Conservation (phyloP, 2,329 filamentous ascomycete genomes). For the Pseudonectria buxi region DNA sequence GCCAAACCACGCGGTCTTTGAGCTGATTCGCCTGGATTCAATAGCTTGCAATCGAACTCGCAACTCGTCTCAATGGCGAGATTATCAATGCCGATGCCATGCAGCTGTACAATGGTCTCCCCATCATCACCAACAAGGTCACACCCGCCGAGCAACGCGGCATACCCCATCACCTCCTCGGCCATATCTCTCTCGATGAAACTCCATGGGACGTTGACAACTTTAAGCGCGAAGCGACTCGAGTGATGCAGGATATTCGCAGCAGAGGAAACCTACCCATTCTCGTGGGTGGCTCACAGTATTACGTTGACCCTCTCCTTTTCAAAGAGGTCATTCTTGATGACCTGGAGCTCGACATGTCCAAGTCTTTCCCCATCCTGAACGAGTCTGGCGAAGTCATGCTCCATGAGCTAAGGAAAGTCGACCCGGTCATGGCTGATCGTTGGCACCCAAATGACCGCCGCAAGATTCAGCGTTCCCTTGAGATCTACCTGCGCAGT, state of each 20-base stretch:
- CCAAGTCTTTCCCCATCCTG: slow-evolving; percentile 59
- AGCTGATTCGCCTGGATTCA: slow-evolving; percentile 6
- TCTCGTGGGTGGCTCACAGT: slow-evolving; percentile 89
- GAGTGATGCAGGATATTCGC: slow-evolving; percentile 70
- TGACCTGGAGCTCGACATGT: slow-evolving; percentile 29
- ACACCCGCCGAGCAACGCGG: slow-evolving; percentile 65
- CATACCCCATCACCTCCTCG: slow-evolving; percentile 82
- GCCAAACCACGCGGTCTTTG: slow-evolving; percentile 1
- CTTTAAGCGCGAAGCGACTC: slow-evolving; percentile 65
- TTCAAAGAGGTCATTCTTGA: slow-evolving; percentile 59
- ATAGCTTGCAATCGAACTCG: slow-evolving; percentile 84
- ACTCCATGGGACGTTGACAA: slow-evolving; percentile 76
- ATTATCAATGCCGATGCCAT: slow-evolving; percentile 97
- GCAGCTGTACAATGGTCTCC: slow-evolving; percentile 89
- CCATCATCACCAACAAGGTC: slow-evolving; percentile 95
- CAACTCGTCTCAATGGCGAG: slow-evolving; percentile 77
- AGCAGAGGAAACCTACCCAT: slow-evolving; percentile 75
- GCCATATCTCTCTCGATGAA: slow-evolving; percentile 66
- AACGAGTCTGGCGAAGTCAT: slow-evolving; percentile 65
- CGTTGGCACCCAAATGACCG: slow-evolving; percentile 92
- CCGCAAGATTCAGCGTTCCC: slow-evolving; percentile 80
- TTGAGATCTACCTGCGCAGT: slow-evolving; percentile 83
- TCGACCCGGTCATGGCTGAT: slow-evolving; percentile 84
- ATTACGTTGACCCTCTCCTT: slow-evolving; percentile 84
- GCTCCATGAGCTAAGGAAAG: slow-evolving; percentile 62